Evolutionary conservation across 2,329 filamentous ascomycete genomes (phyloP), one percentile per base, ranked within the genome.

Genomic region (Elsinoe batatas): DNA sequence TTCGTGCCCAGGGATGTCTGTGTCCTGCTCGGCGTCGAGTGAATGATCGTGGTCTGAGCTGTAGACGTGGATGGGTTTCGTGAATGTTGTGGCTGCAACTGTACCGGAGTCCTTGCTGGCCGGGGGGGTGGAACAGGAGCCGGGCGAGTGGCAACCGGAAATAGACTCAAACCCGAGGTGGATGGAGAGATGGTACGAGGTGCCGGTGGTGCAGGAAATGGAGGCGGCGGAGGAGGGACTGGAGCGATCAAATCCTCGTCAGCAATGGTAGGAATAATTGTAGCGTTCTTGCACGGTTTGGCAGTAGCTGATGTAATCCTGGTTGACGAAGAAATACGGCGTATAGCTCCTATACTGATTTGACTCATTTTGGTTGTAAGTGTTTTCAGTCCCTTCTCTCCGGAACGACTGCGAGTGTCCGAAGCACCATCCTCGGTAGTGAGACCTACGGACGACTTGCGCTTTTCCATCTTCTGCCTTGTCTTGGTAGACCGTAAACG

Each of bases 1-100:
- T 20, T 22, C 3, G 18, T 37, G 33, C 22, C 17, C 43, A 59
- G 22, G 59, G 44, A 12, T 51, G 56, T 18, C 57, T 56, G 33
- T 42, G 43, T 47, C 35, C 40, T 15, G 47, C 17, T 44, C 47
- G 58, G 50, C 12, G 57, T 42, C 46, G 46, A 36, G 18, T 46
- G 32, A 26, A 58, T 30, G 18, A 51, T 18, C 15, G 42, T 47
- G 8, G 47, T 51, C 17, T 51, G 47, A 17, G 47, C 32, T 3
- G 47, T 51, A 3, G 47, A 51, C 15, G 47, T 38, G 6, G 47
- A 51, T 15, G 47, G 47, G 12, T 51, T 35, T 18, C 47, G 47
- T 18, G 13, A 20, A 26, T 51, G 40, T 26, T 44, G 40, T 11
- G 17, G 17, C 40, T 26, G 18, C 18, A 8, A 8, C 8, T 44